phyloP scores from a whole-genome alignment of 2,329 filamentous ascomycete genomes.

The Fusarium musae region DNA sequence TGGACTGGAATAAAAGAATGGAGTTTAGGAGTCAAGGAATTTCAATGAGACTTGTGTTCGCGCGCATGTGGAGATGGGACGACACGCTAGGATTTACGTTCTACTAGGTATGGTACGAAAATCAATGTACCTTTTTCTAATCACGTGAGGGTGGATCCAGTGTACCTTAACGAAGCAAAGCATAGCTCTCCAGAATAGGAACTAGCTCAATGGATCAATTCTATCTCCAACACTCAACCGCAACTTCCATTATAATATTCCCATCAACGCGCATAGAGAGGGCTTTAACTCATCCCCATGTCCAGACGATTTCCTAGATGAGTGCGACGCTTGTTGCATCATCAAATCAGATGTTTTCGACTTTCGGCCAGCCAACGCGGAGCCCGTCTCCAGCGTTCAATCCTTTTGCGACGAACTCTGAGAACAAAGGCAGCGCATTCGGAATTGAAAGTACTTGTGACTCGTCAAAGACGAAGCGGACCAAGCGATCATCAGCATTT shows the following conservation, averaged over 20 bases:
- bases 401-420: conserved; percentile 49
- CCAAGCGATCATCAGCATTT: conserved; percentile 40
- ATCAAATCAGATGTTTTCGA: conserved; percentile 54
- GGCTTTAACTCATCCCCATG: conserved; percentile 46
- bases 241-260: not conserved
- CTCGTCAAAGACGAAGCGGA: conserved; percentile 43
- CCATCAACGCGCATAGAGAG: conserved; percentile 27
- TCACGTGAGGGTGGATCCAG: conserved; percentile 39
- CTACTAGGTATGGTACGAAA: not conserved
- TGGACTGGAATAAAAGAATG: conserved; percentile 9
- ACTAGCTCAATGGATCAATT: conserved; percentile 34
- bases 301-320: conserved; percentile 49
- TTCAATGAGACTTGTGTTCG: conserved; percentile 10
- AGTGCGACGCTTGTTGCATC: conserved; percentile 56
- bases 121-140: not conserved
- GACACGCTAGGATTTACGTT: not conserved
- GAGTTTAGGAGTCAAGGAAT: conserved; percentile 27
- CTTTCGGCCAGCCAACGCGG: conserved; percentile 51
- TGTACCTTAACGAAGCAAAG: not conserved
- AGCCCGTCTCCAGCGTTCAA: conserved; percentile 50
- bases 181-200: conserved; percentile 41
- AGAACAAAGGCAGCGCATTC: conserved; percentile 45
- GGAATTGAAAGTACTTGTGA: conserved; percentile 47
- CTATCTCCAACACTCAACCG: conserved; percentile 28
- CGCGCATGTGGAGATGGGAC: not conserved